A percentile compares a stretch with the other conserved stretches of the same genome.
These are phyloP conservation scores for Prunella vulgaris DNA, from an alignment of 257 asterid species.

Conservation along the genomic window DNA sequence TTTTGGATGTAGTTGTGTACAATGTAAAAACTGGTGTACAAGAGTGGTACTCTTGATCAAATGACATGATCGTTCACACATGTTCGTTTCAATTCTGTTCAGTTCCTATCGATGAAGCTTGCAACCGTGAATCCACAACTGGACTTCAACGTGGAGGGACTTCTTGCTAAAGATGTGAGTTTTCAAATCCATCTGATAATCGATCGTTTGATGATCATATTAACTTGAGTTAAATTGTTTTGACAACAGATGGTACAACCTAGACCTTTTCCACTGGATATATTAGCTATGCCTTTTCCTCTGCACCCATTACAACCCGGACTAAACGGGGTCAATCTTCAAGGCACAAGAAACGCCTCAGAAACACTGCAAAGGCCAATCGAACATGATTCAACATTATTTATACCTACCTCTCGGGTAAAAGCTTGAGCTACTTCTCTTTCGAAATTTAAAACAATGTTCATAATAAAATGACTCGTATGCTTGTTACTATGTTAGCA, in stretches of 20 bases:
- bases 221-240: not conserved
- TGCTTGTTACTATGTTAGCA: not conserved
- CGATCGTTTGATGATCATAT: not conserved
- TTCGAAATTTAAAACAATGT: not conserved
- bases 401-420: conserved; percentile 31
- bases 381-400: conserved; percentile 30
- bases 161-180: conserved; percentile 74
- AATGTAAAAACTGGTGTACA: too few species aligned
- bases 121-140: conserved; percentile 70
- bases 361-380: conserved; percentile 42
- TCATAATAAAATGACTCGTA: not conserved
- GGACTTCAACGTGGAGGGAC: conserved; percentile 51
- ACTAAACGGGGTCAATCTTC: conserved; percentile 35
- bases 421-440: not conserved
- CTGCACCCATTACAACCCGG: conserved; percentile 42
- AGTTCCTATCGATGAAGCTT: conserved; percentile 91
- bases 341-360: conserved; percentile 23
- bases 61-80: too few species aligned
- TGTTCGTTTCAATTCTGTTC: conserved; percentile 17
- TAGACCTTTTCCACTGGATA: conserved; percentile 48
- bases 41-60: too few species aligned
- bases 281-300: conserved; percentile 37
- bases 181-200: not conserved
- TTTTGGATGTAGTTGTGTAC: not conserved
- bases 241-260: conserved; percentile 50